Base-by-base conservation (phyloP, 768 basidiomycete species). In the Leucocoprinus leucothites region DNA sequence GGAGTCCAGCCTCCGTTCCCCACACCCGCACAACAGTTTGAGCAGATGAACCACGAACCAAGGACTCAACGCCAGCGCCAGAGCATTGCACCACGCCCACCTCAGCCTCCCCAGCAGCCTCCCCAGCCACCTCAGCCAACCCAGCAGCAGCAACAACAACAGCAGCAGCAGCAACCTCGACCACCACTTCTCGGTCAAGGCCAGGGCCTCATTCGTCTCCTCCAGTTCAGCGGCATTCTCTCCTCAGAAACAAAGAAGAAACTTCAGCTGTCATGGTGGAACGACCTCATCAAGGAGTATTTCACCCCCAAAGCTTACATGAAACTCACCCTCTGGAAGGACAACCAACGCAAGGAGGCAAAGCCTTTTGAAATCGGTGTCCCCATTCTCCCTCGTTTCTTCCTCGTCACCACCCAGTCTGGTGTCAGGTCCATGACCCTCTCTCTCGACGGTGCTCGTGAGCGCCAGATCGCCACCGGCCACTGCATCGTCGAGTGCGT, bases 291-390 rank as follows among this genome's bases (percentile, higher is more conserved):
- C 57, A 75, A 76, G 47, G 82, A 86, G 25, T 91, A 85, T 60
- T 93, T 92, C 63, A 81, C 82, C 8, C 78, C 82, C 2, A 81
- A 82, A 56, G 86, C 89, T 19, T 69, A 81, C 44, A 82, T 92
- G 82, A 89, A 84, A 66, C 77, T 93, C 61, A 91, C 89, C 2
- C 70, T 93, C n/a, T 92, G 91, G 91, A 89, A 89, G 65, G 90
- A 91, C 67, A 91, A 88, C 62, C 82, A 84, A 64, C 79, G 76
- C 61, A 80, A 76, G 22, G 91, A 92, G 64, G 89, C 90, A 28
- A 93, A 91, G 63, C 86, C 86, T 8, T 91, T 94, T 62, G 89
- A 92, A 73, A 89, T 94, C 58, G 86, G 85, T 50, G 81, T 85
- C 42, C 86, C 85, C 24, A 89, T 90, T 57, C 74, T 91, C 31